These are phyloP conservation scores for Rutstroemia sp. DNA, from an alignment of 2,329 filamentous ascomycete genomes.

Conservation along the genomic window DNA sequence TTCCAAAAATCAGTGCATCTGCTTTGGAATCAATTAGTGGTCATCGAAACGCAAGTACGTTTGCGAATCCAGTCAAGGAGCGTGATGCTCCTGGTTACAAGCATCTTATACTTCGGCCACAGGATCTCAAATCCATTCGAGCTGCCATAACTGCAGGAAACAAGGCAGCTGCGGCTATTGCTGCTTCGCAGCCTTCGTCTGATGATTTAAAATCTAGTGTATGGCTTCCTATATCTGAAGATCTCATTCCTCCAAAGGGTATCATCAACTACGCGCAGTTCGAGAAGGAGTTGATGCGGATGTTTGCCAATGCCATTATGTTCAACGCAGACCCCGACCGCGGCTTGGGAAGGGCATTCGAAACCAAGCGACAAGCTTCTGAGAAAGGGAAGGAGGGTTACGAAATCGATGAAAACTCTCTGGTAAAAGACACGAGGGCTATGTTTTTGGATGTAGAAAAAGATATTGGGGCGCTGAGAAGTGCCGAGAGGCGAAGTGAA, in stretches of 20 bases:
- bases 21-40: constrained; percentile 70
- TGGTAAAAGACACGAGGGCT: constrained; percentile 78
- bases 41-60: constrained; percentile 73
- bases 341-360: constrained; percentile 46
- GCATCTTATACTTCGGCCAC: constrained; percentile 64
- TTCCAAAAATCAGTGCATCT: constrained; percentile 64
- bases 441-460: constrained; percentile 85
- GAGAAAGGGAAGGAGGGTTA: constrained; percentile 41
- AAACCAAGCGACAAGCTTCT: constrained; percentile 30
- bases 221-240: constrained; percentile 62
- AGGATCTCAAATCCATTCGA: constrained; percentile 72
- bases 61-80: constrained; percentile 67
- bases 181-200: constrained; percentile 45
- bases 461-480: constrained; percentile 25
- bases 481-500: constrained; percentile 26
- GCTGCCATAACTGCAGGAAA: constrained; percentile 68
- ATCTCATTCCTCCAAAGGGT: constrained; percentile 75
- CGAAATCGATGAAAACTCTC: constrained; percentile 71
- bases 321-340: constrained; percentile 82
- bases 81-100: constrained; percentile 70
- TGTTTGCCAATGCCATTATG: constrained; percentile 98
- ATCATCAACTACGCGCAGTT: constrained; percentile 92
- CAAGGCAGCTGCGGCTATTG: constrained; percentile 55
- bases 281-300: constrained; percentile 87
- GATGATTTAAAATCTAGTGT: constrained; percentile 47